phyloP scores from a whole-genome alignment of 768 basidiomycete genomes.

The Sistotremastrum suecicum region DNA sequence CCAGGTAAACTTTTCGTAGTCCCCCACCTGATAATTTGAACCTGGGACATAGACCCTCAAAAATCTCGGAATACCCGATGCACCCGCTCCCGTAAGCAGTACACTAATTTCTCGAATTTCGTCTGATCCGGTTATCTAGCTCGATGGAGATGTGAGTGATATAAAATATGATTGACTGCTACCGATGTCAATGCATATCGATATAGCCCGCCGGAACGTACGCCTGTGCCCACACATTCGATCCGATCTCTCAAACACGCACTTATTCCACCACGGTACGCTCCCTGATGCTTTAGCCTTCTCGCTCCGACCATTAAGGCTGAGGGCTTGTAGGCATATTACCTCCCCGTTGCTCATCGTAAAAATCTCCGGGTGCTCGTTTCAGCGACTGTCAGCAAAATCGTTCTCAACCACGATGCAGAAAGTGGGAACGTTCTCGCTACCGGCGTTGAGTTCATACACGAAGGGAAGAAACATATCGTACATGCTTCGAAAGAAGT shows the following conservation, averaged over 20 bases:
- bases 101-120: no score
- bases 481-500: conserved; percentile 35
- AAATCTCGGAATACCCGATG: no score
- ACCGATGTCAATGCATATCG: no score
- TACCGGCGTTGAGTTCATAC: conserved; percentile 32
- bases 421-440: conserved; percentile 19
- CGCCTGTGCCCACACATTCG: conserved; percentile 12
- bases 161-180: no score
- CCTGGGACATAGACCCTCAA: neutral
- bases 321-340: conserved; percentile 11
- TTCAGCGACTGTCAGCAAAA: conserved; percentile 15
- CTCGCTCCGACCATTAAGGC: conserved; percentile 2
- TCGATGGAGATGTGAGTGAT: no score
- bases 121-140: no score
- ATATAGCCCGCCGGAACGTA: conserved; percentile 14
- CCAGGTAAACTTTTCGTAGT: neutral
- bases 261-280: conserved; percentile 19
- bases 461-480: conserved; percentile 14
- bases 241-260: conserved; percentile 16
- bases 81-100: no score
- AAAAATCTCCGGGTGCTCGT: conserved; percentile 17
- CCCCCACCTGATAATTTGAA: no score
- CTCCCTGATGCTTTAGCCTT: conserved; percentile 4
- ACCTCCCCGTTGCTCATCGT: conserved; percentile 12
- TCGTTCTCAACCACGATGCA: conserved; percentile 7